Evolutionary conservation across 768 basidiomycete genomes (phyloP).

Genomic region (Pisolithus sp.): DNA sequence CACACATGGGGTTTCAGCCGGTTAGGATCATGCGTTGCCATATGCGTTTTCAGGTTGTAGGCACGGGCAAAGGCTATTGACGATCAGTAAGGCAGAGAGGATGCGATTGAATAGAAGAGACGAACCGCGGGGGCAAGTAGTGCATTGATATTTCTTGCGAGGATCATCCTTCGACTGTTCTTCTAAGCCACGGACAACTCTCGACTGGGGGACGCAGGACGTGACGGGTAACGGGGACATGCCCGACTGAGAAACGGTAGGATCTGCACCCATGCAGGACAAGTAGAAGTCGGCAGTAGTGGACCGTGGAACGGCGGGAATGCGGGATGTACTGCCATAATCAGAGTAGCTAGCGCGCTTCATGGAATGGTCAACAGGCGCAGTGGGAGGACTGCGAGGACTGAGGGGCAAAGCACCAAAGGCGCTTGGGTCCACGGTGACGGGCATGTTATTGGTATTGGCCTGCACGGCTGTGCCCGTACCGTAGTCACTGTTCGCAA

Average conservation of each 20-base stretch:
- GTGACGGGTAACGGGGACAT: constrained; percentile 46
- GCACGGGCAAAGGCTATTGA: constrained; percentile 79
- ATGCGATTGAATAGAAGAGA: background rate
- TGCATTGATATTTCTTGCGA: constrained; percentile 75
- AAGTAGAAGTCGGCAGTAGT: constrained; percentile 44
- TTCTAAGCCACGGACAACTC: constrained; percentile 33
- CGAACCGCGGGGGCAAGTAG: constrained; percentile 66
- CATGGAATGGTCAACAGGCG: constrained; percentile 23
- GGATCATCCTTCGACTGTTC: constrained; percentile 53
- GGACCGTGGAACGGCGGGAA: constrained; percentile 41
- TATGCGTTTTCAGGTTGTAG: constrained; percentile 93
- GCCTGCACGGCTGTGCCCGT: constrained; percentile 29
- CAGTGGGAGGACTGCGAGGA: constrained; percentile 44
- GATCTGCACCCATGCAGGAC: constrained; percentile 28
- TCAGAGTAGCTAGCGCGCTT: constrained; percentile 60
- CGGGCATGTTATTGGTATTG: constrained; percentile 32
- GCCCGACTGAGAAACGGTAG: constrained; percentile 52
- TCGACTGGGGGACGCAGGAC: constrained; percentile 32
- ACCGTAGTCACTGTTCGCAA: constrained; percentile 50
- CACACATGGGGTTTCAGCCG: constrained; percentile 86
- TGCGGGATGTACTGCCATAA: constrained; percentile 51
- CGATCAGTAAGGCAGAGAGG: constrained; percentile 3
- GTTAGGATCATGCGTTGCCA: constrained; percentile 91
- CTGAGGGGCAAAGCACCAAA: constrained; percentile 55
- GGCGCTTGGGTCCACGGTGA: constrained; percentile 48